Evolutionary conservation across 2,329 filamentous ascomycete genomes (phyloP), one percentile per base, ranked within the genome.

Genomic region (Alternaria consortialis): DNA sequence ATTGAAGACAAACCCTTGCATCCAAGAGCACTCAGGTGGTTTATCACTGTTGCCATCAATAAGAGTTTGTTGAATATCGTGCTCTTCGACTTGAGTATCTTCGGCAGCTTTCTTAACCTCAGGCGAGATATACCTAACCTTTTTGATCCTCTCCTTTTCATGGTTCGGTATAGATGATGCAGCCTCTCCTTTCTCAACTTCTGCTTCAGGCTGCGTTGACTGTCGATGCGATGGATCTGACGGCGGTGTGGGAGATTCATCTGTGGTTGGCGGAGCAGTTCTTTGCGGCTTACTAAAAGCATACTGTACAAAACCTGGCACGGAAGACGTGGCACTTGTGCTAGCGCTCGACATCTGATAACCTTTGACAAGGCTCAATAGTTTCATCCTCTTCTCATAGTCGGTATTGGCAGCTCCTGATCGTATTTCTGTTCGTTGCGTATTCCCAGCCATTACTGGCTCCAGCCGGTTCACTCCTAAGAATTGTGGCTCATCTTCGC

Each of bases 361-460:
- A 5, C 0, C 15, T 7, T 5, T 15, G 4, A 61, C 3, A 9
- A 63, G 36, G n/a, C 20, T 37, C 5, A 58, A 15, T 11, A 59
- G 25, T 2, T 42, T 8, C 7, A 11, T 32, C 7, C 6, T 34
- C 31, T 17, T 46, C 17, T 48, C 25, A 17, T 51, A 20, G n/a
- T 56, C 17, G 17, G 58, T 20, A 23, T 54, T 44, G 29, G 51
- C 50, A 9, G 56, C 53, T 9, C 44, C 56, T 51, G 58, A 46
- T 2, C 40, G 61, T 31, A 70, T 48, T 9, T 69, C 65, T 9
- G 44, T 52, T 32, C 62, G 52, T 48, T 65, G 54, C 20, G 67
- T 72, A 7, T 66, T 67, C 1, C 67, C 65, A n/a, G 68, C 70
- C 37, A 72, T 9, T 2, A 70, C 56, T 42, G 70, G 71, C 56